Conservation (phyloP, 306 rosid genomes). For the Echinosophora koreensis region DNA sequence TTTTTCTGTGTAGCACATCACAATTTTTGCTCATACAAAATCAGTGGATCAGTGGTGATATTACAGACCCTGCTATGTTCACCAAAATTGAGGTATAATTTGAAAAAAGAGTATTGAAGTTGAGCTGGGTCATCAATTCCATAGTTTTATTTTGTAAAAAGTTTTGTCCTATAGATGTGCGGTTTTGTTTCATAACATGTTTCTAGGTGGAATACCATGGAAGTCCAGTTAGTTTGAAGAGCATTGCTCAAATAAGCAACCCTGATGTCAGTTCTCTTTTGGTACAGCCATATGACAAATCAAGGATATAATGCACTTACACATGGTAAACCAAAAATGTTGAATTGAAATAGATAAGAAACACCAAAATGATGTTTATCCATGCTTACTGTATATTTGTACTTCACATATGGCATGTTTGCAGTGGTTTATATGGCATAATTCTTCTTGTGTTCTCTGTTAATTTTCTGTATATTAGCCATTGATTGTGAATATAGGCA, state of each 20-base stretch:
- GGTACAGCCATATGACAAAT: conserved; percentile 91
- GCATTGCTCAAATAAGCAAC: conserved; percentile 93
- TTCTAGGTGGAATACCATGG: conserved; percentile 95
- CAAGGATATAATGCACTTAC: conserved; percentile 62
- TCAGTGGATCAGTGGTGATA: too few relatives aligned
- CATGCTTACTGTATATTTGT: conserved; percentile 13
- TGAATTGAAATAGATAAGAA: conserved; percentile 6
- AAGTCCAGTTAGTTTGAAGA: conserved; percentile 88
- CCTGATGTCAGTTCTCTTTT: conserved; percentile 87
- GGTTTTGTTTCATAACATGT: conserved; percentile 35
- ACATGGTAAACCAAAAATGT: conserved; percentile 27
- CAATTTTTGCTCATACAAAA: too few relatives aligned
- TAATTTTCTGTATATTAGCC: background rate
- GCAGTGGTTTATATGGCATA: conserved; percentile 4
- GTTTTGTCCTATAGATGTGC: conserved; percentile 16
- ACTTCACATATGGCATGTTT: conserved; percentile 6
- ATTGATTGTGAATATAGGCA: background rate
- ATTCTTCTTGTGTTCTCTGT: background rate
- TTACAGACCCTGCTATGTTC: conserved; percentile 69
- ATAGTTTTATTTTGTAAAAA: background rate
- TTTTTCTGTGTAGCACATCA: too few relatives aligned
- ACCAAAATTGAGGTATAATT: conserved; percentile 83
- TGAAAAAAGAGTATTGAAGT: too few relatives aligned
- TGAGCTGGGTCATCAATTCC: too few relatives aligned
- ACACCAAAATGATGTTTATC: conserved; percentile 30